These are phyloP conservation scores for Panellus pusillus DNA, from an alignment of 768 basidiomycete genomes.

Conservation along the genomic window DNA sequence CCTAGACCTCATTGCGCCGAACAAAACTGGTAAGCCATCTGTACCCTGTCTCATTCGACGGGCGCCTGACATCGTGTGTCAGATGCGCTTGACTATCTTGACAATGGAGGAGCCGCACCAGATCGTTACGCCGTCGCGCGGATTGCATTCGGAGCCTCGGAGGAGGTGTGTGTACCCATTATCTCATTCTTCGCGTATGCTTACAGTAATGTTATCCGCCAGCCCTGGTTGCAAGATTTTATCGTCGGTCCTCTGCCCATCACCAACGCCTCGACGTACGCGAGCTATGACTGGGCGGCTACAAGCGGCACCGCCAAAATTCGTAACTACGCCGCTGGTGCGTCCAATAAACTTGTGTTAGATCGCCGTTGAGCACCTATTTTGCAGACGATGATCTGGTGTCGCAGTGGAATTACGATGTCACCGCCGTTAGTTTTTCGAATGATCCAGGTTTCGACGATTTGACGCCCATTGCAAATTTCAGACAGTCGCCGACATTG, in stretches of 20 bases:
- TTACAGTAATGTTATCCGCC: background rate
- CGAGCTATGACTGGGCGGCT: conserved; percentile 22
- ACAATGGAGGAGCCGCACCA: conserved; percentile 11
- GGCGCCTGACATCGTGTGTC: background rate
- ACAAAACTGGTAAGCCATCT: conserved; percentile 21
- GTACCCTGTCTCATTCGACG: background rate
- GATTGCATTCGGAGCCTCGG: conserved; percentile 21
- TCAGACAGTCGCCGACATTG: conserved; percentile 24
- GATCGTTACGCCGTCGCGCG: conserved; percentile 20
- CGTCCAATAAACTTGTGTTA: background rate
- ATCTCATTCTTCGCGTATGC: background rate
- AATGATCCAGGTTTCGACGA: background rate
- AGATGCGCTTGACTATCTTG: conserved; percentile 22
- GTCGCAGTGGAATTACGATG: conserved; percentile 11
- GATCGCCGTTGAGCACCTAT: background rate
- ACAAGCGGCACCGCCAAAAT: conserved; percentile 24
- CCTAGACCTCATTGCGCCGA: conserved; percentile 21
- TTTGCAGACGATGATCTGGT: conserved; percentile 14
- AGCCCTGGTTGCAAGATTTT: conserved; percentile 22
- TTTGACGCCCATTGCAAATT: background rate
- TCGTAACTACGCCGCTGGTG: conserved; percentile 20
- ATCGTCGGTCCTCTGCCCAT: conserved; percentile 24
- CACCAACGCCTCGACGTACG: conserved; percentile 16
- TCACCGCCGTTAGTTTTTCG: conserved; percentile 12
- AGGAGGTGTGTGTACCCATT: conserved; percentile 7